phyloP scores from a whole-genome alignment of 2,329 filamentous ascomycete species.

The Stagonosporopsis cucurbitacearum region DNA sequence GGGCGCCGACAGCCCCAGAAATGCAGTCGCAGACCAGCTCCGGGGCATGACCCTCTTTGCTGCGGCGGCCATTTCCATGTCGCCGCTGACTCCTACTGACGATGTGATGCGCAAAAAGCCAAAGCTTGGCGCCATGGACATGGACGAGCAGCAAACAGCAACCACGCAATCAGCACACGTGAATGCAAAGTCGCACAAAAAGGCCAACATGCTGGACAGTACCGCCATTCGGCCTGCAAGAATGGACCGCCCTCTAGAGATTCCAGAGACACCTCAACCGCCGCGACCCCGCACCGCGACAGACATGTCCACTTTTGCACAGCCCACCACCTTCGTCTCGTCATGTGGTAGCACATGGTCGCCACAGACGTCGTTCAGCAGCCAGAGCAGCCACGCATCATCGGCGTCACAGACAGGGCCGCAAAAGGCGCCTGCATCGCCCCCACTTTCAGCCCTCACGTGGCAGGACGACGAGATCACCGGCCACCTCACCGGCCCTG shows the following conservation, averaged over 20 bases:
- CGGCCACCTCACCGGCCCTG: conserved; percentile 59
- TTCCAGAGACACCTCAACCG: conserved; percentile 43
- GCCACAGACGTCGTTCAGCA: conserved; percentile 14
- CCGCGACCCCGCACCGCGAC: conserved; percentile 44
- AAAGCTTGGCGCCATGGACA: conserved; percentile 38
- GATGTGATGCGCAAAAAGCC: conserved; percentile 46
- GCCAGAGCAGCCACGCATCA: conserved; percentile 1
- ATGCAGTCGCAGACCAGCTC: conserved; percentile 47
- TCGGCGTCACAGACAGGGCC: conserved; percentile 27
- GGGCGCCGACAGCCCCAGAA: conserved; percentile 42
- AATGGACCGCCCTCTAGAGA: conserved; percentile 24
- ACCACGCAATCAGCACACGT: conserved; percentile 15
- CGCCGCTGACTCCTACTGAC: conserved; percentile 45
- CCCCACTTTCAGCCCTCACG: conserved; percentile 48
- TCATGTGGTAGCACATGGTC: conserved; percentile 15
- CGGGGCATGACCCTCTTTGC: conserved; percentile 40
- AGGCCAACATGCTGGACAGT: conserved; percentile 12
- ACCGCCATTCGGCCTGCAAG: conserved; percentile 6
- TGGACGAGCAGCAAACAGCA: conserved; percentile 17
- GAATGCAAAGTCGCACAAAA: conserved; percentile 2
- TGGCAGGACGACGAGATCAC: conserved; percentile 70
- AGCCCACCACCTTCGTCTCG: conserved; percentile 37
- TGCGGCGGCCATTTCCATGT: conserved; percentile 39
- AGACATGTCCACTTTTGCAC: conserved; percentile 39
- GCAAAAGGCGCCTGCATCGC: conserved; percentile 39